Percentiles rank a stretch among this genome's conserved stretches.
phyloP scores from a whole-genome alignment of 192 early-diverging fungal genomes.

The Haplosporangium gracile region DNA sequence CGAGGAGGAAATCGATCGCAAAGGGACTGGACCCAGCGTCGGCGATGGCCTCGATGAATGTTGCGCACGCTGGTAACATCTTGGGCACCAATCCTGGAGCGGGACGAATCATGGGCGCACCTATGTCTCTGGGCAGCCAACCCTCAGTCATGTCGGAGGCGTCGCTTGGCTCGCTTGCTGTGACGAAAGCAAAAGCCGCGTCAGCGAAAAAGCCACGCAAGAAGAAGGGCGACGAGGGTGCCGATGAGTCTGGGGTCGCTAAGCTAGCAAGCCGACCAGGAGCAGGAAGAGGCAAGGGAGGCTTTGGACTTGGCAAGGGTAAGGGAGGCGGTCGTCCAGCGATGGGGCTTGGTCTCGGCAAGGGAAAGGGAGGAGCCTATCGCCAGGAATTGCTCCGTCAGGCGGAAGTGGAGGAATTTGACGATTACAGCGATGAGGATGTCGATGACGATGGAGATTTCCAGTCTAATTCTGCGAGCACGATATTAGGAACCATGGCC shows the following conservation, averaged over 20 bases:
- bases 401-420: conserved; percentile 50
- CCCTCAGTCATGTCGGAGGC: conserved; percentile 12
- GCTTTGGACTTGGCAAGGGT: conserved; percentile 44
- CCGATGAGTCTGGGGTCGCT: background rate
- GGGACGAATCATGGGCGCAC: background rate
- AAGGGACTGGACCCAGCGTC: conserved; percentile 45
- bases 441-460: conserved; percentile 29
- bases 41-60: conserved; percentile 21
- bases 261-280: conserved; percentile 8
- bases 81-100: conserved; percentile 24
- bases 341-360: conserved; percentile 46
- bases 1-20: conserved; percentile 50
- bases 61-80: conserved; percentile 22
- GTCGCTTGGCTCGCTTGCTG: conserved; percentile 17
- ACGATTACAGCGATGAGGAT: conserved; percentile 40
- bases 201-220: conserved; percentile 44
- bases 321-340: conserved; percentile 36
- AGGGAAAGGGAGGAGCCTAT: conserved; percentile 55
- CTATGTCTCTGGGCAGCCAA: conserved; percentile 2
- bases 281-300: conserved; percentile 39
- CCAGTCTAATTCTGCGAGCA: background rate
- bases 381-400: conserved; percentile 43
- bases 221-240: conserved; percentile 37
- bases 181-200: conserved; percentile 27
- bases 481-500: background rate